Evolutionary conservation across 2,329 filamentous ascomycete genomes (phyloP), one percentile per base, ranked within the genome.

Genomic region (Neospermospora avenae): DNA sequence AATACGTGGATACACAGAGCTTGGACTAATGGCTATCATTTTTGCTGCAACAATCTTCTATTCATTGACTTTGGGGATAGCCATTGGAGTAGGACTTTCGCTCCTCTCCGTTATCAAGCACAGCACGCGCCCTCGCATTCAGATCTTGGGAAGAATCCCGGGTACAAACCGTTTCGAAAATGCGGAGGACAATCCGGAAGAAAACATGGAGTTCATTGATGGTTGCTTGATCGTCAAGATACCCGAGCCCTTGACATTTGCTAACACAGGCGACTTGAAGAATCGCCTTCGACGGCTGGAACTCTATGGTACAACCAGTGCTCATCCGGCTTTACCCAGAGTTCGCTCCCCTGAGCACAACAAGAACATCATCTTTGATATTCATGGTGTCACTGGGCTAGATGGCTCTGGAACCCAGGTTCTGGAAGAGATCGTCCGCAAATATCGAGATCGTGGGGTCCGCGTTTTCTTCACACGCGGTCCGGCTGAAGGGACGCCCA

Each of bases 171-270:
- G 85, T 4, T 97, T 96, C 70, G 90, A 93, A 65, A 96, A 96
- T 69, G 92, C 93, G 1, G 93, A 87, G 69, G 78, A 87, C 0
- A 84, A 89, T 58, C 83, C 87, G 0, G 54, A 56, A 48, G 85
- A 88, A 46, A 81, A 83, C 28, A 80, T 98, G 3, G 93, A 98
- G 73, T 93, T 96, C 69, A 83, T 97, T 56, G 93, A 97, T 65
- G 91, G 93, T 16, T 96, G 90, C 62, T 79, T 99, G 10, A 96
- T 99, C 62, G 91, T 98, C 69, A 98, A 98, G 79, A 98, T 99
- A 58, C 93, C 95, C 0, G 95, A 99, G 72, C 95, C 95, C 0
- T 79, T 99, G 54, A 98, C 93, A 0, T 99, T 99, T 73, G 93
- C 93, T 71, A 99, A 99, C 73, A 98, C 95, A 0, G 95, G 93